Conservation (phyloP, 1,139 yeast species). For the Waltiozyma sp. region DNA sequence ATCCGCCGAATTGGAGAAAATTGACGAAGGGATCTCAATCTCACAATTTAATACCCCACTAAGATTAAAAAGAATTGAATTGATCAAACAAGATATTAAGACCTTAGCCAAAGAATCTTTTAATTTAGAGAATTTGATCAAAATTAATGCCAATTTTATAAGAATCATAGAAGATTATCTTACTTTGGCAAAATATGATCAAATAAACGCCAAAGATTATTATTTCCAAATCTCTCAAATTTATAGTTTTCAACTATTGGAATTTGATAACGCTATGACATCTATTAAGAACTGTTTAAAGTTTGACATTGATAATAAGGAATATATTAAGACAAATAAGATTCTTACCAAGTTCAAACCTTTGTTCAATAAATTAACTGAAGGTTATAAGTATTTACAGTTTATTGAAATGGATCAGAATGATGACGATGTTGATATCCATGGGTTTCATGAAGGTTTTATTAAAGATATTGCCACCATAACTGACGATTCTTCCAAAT, state of each 20-base stretch:
- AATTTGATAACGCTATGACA: conserved; percentile 38
- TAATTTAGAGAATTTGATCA: conserved; percentile 1
- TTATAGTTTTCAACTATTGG: conserved; percentile 38
- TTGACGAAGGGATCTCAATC: conserved; percentile 15
- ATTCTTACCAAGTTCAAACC: conserved; percentile 34
- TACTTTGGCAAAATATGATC: conserved; percentile 11
- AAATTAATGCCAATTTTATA: conserved; percentile 9
- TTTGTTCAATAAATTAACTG: conserved; percentile 9
- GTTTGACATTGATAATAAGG: conserved; percentile 52
- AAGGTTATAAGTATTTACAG: conserved; percentile 22
- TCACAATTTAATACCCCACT: conserved; percentile 21
- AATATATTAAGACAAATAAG: conserved; percentile 43
- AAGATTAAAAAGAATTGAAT: conserved; percentile 19
- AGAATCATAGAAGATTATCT: conserved; percentile 12
- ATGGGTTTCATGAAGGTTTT: conserved; percentile 12
- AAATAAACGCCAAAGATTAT: conserved; percentile 11
- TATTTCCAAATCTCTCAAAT: conserved; percentile 26
- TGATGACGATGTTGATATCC: conserved; percentile 11
- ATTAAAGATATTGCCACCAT: conserved; percentile 10
- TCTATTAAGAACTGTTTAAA: conserved; percentile 51
- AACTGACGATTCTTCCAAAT: conserved; percentile 5
- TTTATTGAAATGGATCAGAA: conserved; percentile 19
- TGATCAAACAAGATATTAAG: conserved; percentile 19
- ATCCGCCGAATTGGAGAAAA: conserved; percentile 8
- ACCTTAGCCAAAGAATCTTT: neutral